Evolutionary conservation across 2,329 filamentous ascomycete species (phyloP).

Genomic region (Penicillium sp.): DNA sequence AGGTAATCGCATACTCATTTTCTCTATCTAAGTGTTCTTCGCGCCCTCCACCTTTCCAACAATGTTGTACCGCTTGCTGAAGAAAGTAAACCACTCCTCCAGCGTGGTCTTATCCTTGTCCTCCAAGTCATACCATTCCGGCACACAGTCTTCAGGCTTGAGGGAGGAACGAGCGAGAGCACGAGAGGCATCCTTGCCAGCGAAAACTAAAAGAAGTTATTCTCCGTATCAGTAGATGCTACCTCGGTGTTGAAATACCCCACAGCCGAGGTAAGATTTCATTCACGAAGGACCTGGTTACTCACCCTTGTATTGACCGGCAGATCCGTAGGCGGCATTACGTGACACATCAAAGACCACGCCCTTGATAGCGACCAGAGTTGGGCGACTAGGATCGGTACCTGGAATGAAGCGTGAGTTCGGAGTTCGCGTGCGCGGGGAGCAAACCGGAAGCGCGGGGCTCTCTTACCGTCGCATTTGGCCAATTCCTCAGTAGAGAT

Average conservation of each 20-base stretch:
- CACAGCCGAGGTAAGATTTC: not conserved
- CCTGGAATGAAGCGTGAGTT: constrained; percentile 25
- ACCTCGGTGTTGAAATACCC: not conserved
- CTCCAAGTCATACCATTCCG: constrained; percentile 79
- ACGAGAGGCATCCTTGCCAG: constrained; percentile 92
- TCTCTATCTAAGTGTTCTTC: constrained; percentile 32
- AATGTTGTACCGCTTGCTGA: constrained; percentile 94
- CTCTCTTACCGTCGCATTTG: constrained; percentile 71
- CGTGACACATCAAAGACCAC: constrained; percentile 92
- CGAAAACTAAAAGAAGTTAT: constrained; percentile 68
- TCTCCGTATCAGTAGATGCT: not conserved
- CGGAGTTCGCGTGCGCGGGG: not conserved
- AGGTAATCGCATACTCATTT: not conserved
- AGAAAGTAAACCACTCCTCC: constrained; percentile 93
- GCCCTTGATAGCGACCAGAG: constrained; percentile 71
- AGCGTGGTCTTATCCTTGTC: constrained; percentile 84
- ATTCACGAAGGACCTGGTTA: constrained; percentile 6
- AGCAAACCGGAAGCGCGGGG: not conserved
- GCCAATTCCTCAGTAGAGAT: constrained; percentile 80
- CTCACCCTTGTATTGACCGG: constrained; percentile 82
- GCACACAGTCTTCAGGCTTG: constrained; percentile 76
- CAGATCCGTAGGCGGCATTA: constrained; percentile 81
- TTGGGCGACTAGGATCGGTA: constrained; percentile 51
- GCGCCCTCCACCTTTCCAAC: constrained; percentile 48
- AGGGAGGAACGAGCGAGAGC: constrained; percentile 84